These are phyloP conservation scores for Saccharomyces uvarum DNA, from an alignment of 1,139 yeast genomes.

Conservation along the genomic window DNA sequence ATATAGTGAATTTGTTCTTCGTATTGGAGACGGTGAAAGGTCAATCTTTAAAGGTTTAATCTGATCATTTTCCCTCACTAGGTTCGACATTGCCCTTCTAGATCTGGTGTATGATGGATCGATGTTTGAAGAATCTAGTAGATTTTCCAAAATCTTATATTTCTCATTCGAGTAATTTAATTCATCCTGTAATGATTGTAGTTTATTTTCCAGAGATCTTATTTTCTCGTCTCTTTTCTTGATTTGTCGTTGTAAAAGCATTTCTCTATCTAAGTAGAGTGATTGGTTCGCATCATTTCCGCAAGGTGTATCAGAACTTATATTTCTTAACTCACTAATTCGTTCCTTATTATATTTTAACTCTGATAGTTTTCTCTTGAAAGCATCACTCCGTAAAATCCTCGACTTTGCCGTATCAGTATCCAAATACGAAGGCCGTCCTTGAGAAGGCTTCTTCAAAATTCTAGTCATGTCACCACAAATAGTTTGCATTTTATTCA, in stretches of 20 bases:
- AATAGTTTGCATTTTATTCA: conserved; percentile 17
- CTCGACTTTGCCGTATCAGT: conserved; percentile 11
- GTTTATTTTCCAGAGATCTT: conserved; percentile 17
- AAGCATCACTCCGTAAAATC: conserved; percentile 24
- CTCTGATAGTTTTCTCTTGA: conserved; percentile 23
- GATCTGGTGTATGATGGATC: conserved; percentile 31
- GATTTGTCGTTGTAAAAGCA: background rate
- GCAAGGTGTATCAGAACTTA: conserved; percentile 5
- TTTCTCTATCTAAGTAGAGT: conserved; percentile 1
- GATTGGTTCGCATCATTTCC: background rate
- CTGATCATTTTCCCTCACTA: conserved; percentile 21
- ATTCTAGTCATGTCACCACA: conserved; percentile 14
- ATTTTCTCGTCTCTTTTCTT: background rate
- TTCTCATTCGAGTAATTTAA: conserved; percentile 38
- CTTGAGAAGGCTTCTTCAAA: conserved; percentile 5
- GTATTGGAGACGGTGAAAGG: conserved; percentile 30
- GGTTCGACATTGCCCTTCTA: conserved; percentile 28
- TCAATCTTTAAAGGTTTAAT: conserved; percentile 13
- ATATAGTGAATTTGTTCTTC: conserved; percentile 27
- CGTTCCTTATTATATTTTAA: conserved; percentile 24
- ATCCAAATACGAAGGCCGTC: conserved; percentile 4
- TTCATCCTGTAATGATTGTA: conserved; percentile 57
- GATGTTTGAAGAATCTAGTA: conserved; percentile 30
- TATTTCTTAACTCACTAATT: conserved; percentile 21
- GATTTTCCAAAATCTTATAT: conserved; percentile 23